Percentiles rank a stretch among this genome's conserved stretches.
Conservation (phyloP, 257 asterid species). For the Ophiorrhiza pumila region DNA sequence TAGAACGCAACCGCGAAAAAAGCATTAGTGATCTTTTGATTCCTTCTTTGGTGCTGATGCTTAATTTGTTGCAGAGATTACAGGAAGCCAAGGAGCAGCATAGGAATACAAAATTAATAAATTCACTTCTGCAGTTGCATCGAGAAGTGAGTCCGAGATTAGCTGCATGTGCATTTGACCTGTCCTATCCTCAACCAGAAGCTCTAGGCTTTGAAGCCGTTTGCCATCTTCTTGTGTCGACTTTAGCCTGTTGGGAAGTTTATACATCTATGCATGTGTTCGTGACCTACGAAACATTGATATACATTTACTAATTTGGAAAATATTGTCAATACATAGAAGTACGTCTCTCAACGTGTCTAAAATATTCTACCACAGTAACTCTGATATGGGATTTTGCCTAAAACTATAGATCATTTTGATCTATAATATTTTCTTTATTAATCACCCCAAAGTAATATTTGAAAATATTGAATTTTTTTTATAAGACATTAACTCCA, state of each 20-base stretch:
- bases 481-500: too few species aligned
- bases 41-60: slow-evolving; percentile 76
- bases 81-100: slow-evolving; percentile 95
- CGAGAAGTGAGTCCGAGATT: slow-evolving; percentile 90
- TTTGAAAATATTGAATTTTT: too few species aligned
- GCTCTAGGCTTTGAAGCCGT: slow-evolving; percentile 83
- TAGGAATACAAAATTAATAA: slow-evolving; percentile 82
- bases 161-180: slow-evolving; percentile 76
- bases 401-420: too few species aligned
- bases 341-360: too few species aligned
- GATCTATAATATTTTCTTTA: too few species aligned
- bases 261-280: too few species aligned
- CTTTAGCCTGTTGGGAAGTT: slow-evolving; percentile 94
- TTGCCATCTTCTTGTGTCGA: slow-evolving; percentile 87
- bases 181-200: slow-evolving; percentile 65
- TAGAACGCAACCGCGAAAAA: slow-evolving; percentile 94
- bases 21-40: slow-evolving; percentile 75
- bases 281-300: too few species aligned
- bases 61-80: slow-evolving; percentile 75
- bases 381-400: too few species aligned
- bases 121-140: slow-evolving; percentile 76
- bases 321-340: too few species aligned
- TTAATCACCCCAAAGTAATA: too few species aligned
- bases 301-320: too few species aligned
- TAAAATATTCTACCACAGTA: too few species aligned